A percentile compares a stretch with the other conserved stretches of the same genome.
These are phyloP conservation scores for Acmispon strigosus DNA, from an alignment of 306 rosid species.

Conservation along the genomic window DNA sequence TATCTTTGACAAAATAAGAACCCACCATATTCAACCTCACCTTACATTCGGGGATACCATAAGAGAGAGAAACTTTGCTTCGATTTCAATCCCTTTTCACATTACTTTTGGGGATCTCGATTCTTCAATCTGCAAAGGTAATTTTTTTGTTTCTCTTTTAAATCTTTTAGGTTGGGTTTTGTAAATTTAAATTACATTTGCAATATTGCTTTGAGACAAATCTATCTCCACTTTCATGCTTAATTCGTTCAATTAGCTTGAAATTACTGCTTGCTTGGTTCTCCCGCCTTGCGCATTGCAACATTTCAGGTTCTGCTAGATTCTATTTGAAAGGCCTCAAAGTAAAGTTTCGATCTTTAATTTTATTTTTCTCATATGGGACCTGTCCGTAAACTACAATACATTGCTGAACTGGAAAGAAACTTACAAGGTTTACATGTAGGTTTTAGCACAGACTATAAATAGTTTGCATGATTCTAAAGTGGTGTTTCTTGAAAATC, in stretches of 20 bases:
- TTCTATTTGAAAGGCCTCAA: not conserved
- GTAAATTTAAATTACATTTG: not conserved
- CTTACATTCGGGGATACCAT: too few relatives aligned
- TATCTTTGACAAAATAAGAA: too few relatives aligned
- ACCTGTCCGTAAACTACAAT: conserved; percentile 87
- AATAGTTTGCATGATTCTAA: not conserved
- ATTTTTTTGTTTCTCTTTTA: not conserved
- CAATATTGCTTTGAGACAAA: not conserved
- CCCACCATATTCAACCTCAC: conserved; percentile 14
- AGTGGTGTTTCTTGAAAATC: conserved; percentile 4
- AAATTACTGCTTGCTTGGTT: conserved; percentile 1
- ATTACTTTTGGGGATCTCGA: conserved; percentile 46
- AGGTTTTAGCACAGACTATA: conserved; percentile 24
- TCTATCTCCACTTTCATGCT: conserved; percentile 1
- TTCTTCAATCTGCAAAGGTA: conserved; percentile 30
- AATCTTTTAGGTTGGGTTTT: not conserved
- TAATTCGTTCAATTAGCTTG: not conserved
- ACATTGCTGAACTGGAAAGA: conserved; percentile 92
- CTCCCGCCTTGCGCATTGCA: not conserved
- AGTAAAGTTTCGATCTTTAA: not conserved
- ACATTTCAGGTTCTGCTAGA: conserved; percentile 12
- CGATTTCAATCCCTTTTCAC: conserved; percentile 22
- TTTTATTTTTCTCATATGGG: conserved; percentile 62
- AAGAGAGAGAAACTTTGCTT: conserved; percentile 16
- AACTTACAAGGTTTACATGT: conserved; percentile 87